phyloP scores from a whole-genome alignment of 1,284 basidiomycete species.

The Leccinum ponderosum region DNA sequence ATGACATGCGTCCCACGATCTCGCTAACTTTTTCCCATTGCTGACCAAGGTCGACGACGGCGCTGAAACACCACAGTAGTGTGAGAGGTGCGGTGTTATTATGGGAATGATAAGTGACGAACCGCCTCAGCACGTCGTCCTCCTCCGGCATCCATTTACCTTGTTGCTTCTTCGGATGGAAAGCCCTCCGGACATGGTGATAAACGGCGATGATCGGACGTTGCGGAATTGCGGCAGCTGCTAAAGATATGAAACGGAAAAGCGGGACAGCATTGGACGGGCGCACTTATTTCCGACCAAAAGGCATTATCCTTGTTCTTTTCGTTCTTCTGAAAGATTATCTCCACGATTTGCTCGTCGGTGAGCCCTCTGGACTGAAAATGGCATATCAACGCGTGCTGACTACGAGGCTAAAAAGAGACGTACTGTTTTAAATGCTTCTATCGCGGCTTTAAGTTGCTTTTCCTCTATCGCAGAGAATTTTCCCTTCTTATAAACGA shows the following conservation, averaged over 20 bases:
- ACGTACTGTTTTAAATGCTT: slow-evolving; percentile 60
- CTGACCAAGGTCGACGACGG: slow-evolving; percentile 67
- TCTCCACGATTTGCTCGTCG: slow-evolving; percentile 53
- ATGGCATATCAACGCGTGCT: slow-evolving; percentile 10
- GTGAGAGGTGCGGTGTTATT: slow-evolving; percentile 2
- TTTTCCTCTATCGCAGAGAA: slow-evolving; percentile 77
- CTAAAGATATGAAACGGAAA: slow-evolving; percentile 8
- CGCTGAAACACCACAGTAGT: slow-evolving; percentile 41
- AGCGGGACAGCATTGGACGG: neutral
- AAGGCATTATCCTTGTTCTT: slow-evolving; percentile 62
- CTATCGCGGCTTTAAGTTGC: slow-evolving; percentile 62
- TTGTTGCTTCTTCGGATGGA: slow-evolving; percentile 65
- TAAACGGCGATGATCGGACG: slow-evolving; percentile 82
- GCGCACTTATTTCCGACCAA: slow-evolving; percentile 77
- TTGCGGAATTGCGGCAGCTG: slow-evolving; percentile 67
- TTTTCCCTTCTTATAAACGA: slow-evolving; percentile 82
- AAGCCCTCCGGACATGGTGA: slow-evolving; percentile 69
- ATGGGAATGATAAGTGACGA: slow-evolving; percentile 22
- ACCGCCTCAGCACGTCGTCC: slow-evolving; percentile 67
- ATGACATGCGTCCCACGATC: slow-evolving; percentile 68
- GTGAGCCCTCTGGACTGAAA: slow-evolving; percentile 48
- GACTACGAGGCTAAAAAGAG: slow-evolving; percentile 1
- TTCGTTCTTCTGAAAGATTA: slow-evolving; percentile 67
- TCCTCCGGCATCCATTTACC: slow-evolving; percentile 73
- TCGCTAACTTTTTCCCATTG: slow-evolving; percentile 76